Percentiles rank a stretch among this genome's conserved stretches.
phyloP scores from a whole-genome alignment of 345 rosid genomes.

The Streptanthus diversifolius region DNA sequence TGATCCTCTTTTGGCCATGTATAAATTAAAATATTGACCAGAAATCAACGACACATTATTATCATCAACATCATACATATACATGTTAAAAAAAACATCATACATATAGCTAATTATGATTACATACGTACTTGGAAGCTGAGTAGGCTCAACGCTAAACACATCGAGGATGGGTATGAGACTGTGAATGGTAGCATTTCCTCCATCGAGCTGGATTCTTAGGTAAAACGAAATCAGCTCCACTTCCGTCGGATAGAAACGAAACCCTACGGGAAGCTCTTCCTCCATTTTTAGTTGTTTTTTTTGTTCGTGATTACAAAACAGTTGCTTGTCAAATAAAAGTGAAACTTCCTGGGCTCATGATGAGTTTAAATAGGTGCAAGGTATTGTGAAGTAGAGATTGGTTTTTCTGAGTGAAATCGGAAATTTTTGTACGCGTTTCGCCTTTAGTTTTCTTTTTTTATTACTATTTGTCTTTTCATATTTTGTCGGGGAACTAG shows the following conservation, averaged over 20 bases:
- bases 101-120: neutral
- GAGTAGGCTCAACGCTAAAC: constrained; percentile 24
- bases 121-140: constrained; percentile 29
- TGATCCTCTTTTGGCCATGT: neutral
- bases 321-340: neutral
- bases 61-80: neutral
- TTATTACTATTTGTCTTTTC: constrained; percentile 15
- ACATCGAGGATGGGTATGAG: constrained; percentile 48
- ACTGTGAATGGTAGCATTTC: constrained; percentile 38
- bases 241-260: constrained; percentile 61
- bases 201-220: constrained; percentile 32
- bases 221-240: constrained; percentile 51
- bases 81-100: too few species aligned
- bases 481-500: constrained; percentile 8
- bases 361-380: constrained; percentile 12
- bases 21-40: neutral
- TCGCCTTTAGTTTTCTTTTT: constrained; percentile 5
- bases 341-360: neutral
- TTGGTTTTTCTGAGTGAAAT: constrained; percentile 22
- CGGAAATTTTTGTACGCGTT: constrained; percentile 22
- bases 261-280: constrained; percentile 48
- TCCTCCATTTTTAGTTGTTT: constrained; percentile 29
- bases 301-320: neutral
- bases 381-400: neutral
- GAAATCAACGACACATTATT: neutral